phyloP scores from a whole-genome alignment of 2,329 filamentous ascomycete species.

The Furcasterigmium furcatum region DNA sequence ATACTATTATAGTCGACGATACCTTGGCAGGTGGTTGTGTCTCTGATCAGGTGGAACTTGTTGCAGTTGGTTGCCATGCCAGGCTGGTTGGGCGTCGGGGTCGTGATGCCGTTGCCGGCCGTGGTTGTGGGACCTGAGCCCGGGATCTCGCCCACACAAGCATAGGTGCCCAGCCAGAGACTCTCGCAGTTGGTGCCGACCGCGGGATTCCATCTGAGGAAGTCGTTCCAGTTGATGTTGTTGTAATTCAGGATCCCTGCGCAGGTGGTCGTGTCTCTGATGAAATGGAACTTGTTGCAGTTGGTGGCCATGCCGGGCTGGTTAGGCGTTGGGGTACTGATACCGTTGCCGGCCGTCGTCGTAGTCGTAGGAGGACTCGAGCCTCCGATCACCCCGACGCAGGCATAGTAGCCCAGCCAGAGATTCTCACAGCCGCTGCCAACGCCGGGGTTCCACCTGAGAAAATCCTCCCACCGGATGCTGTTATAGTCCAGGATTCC shows the following conservation, averaged over 20 bases:
- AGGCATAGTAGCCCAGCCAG: slow-evolving; percentile 3
- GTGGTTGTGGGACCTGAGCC: too few relatives aligned
- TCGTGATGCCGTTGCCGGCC: slow-evolving; percentile 5
- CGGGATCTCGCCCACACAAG: too few relatives aligned
- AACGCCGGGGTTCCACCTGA: slow-evolving; percentile 13
- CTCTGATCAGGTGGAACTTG: slow-evolving; percentile 11
- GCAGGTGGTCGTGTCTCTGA: slow-evolving; percentile 1
- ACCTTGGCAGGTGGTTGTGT: slow-evolving; percentile 5
- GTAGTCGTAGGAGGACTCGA: background rate
- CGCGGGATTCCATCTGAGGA: background rate
- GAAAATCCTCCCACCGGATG: slow-evolving; percentile 9
- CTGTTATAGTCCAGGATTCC: background rate
- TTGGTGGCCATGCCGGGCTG: slow-evolving; percentile 6
- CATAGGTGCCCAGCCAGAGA: background rate
- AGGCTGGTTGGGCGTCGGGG: slow-evolving; percentile 13
- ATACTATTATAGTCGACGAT: slow-evolving; percentile 14
- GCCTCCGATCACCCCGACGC: slow-evolving; percentile 9
- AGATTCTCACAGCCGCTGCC: background rate
- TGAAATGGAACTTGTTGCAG: slow-evolving; percentile 11
- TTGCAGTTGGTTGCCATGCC: slow-evolving; percentile 14
- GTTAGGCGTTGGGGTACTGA: slow-evolving; percentile 9
- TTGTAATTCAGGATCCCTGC: background rate
- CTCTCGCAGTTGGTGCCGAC: background rate
- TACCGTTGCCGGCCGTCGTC: slow-evolving; percentile 2
- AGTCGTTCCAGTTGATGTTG: background rate